These are phyloP conservation scores for Chamaenerion angustifolium DNA, from an alignment of 345 rosid genomes.

Conservation along the genomic window DNA sequence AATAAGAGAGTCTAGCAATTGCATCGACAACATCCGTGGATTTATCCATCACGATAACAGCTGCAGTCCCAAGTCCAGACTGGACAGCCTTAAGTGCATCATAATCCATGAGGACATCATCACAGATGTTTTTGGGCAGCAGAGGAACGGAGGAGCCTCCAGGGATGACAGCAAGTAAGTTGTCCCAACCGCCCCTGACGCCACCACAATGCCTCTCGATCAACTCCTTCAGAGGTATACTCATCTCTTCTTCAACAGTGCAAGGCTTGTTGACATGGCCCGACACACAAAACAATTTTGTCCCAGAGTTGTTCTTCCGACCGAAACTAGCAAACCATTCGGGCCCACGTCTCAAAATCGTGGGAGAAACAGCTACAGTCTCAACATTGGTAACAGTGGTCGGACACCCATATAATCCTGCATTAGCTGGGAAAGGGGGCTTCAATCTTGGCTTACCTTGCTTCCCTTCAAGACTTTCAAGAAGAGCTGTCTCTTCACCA, in stretches of 20 bases:
- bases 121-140: conserved; percentile 69
- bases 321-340: conserved; percentile 99
- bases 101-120: conserved; percentile 90
- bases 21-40: conserved; percentile 98
- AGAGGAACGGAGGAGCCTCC: conserved; percentile 96
- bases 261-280: conserved; percentile 95
- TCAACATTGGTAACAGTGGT: conserved; percentile 95
- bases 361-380: conserved; percentile 94
- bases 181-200: conserved; percentile 95
- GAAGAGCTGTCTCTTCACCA: conserved; percentile 95
- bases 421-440: conserved; percentile 99
- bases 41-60: conserved; percentile 97
- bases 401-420: conserved; percentile 94
- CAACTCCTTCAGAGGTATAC: conserved; percentile 82
- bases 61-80: conserved; percentile 91
- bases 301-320: conserved; percentile 84
- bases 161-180: conserved; percentile 84
- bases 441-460: conserved; percentile 98
- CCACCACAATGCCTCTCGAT: conserved; percentile 96
- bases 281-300: conserved; percentile 71
- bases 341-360: conserved; percentile 89
- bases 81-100: conserved; percentile 97
- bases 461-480: conserved; percentile 95
- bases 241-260: conserved; percentile 96
- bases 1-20: conserved; percentile 90